These are phyloP conservation scores for Trichosanthes cucumerina DNA, from an alignment of 306 rosid genomes.

Conservation along the genomic window DNA sequence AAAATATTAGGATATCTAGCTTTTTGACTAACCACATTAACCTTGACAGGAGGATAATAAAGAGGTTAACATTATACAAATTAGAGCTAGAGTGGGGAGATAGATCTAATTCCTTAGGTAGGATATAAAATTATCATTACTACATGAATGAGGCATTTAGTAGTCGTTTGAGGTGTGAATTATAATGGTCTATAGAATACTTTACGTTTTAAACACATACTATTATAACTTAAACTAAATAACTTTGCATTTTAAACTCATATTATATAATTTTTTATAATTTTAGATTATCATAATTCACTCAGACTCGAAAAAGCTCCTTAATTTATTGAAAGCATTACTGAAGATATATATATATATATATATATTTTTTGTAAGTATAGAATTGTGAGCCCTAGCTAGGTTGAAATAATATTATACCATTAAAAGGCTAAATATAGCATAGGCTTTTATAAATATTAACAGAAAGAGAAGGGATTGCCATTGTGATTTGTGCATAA, in stretches of 20 bases:
- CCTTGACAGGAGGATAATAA: neutral
- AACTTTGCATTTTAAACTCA: too few species aligned
- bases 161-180: too few species aligned
- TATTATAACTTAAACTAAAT: too few species aligned
- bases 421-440: neutral
- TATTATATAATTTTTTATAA: too few species aligned
- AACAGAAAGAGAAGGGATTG: neutral
- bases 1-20: neutral
- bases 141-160: too few species aligned
- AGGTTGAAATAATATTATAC: neutral
- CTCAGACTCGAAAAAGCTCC: neutral
- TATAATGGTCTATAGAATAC: too few species aligned
- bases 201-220: too few species aligned
- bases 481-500: constrained; percentile 6
- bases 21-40: neutral
- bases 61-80: neutral
- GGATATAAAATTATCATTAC: neutral
- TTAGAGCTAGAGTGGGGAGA: neutral
- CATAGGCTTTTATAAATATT: neutral
- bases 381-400: neutral
- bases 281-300: too few species aligned
- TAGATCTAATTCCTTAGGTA: neutral
- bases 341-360: too few species aligned
- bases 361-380: neutral
- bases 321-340: too few species aligned